Conservation (phyloP, 164 flowering plant genomes). For the Taxillus chinensis region DNA sequence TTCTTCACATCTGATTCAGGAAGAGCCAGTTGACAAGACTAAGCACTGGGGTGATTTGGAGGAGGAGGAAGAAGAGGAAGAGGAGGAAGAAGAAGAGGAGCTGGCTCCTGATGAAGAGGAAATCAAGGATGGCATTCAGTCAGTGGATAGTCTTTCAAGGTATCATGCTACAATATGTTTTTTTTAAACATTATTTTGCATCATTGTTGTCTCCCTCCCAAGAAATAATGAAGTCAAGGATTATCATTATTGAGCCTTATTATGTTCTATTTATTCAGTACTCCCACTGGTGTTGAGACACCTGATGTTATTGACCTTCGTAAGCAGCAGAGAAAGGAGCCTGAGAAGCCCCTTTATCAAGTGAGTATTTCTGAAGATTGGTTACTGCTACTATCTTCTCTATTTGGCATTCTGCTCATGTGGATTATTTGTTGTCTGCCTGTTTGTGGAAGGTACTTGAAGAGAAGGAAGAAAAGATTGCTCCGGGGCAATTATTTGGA, state of each 20-base stretch:
- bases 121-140: conserved; percentile 75
- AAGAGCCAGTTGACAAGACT: conserved; percentile 91
- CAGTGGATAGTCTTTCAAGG: conserved; percentile 95
- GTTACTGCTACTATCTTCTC: background rate
- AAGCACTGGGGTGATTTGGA: conserved; percentile 99
- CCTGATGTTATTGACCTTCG: conserved; percentile 98
- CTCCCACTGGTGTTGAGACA: conserved; percentile 97
- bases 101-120: conserved; percentile 77
- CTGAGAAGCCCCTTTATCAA: conserved; percentile 85
- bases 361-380: conserved; percentile 28
- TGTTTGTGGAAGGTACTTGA: conserved; percentile 57
- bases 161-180: conserved; percentile 9
- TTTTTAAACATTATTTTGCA: background rate
- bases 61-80: conserved; percentile 80
- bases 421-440: background rate
- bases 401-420: background rate
- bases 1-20: conserved; percentile 33
- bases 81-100: conserved; percentile 73
- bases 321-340: conserved; percentile 95
- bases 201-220: background rate
- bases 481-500: conserved; percentile 84
- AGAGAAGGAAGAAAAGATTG: conserved; percentile 83
- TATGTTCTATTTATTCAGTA: conserved; percentile 32
- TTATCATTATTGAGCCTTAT: background rate
- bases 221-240: background rate